phyloP scores from a whole-genome alignment of 306 rosid species.

The Malus sieversii region DNA sequence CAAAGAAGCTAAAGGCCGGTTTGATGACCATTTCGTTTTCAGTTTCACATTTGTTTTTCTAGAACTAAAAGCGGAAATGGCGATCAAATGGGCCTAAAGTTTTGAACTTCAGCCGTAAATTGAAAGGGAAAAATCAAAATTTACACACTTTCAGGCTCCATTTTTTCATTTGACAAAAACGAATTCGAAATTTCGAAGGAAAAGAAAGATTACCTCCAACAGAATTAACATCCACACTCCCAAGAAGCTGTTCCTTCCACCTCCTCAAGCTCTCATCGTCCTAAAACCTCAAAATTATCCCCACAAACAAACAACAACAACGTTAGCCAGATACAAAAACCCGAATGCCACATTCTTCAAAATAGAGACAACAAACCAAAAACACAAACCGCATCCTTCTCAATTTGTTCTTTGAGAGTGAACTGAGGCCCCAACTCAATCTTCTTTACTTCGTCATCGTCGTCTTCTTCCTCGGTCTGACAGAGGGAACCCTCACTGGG shows the following conservation, averaged over 20 bases:
- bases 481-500: constrained; percentile 54
- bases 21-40: not conserved
- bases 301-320: not conserved
- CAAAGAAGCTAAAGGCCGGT: too few species aligned
- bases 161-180: not conserved
- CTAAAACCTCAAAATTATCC: constrained; percentile 26
- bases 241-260: constrained; percentile 99
- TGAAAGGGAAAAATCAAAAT: not conserved
- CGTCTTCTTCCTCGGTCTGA: constrained; percentile 79
- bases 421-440: constrained; percentile 86
- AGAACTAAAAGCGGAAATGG: not conserved
- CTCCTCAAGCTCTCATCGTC: constrained; percentile 91
- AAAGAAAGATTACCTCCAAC: constrained; percentile 60
- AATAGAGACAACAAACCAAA: not conserved
- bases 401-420: constrained; percentile 77
- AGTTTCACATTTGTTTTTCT: too few species aligned
- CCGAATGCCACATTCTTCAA: not conserved
- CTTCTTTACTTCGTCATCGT: constrained; percentile 70
- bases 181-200: not conserved
- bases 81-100: not conserved
- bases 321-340: not conserved
- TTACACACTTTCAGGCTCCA: not conserved
- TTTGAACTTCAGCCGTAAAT: not conserved
- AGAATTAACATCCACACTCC: constrained; percentile 73
- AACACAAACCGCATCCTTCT: constrained; percentile 71